Base-by-base conservation (phyloP, 2,329 filamentous ascomycete species). In the Cladophialophora carrionii region DNA sequence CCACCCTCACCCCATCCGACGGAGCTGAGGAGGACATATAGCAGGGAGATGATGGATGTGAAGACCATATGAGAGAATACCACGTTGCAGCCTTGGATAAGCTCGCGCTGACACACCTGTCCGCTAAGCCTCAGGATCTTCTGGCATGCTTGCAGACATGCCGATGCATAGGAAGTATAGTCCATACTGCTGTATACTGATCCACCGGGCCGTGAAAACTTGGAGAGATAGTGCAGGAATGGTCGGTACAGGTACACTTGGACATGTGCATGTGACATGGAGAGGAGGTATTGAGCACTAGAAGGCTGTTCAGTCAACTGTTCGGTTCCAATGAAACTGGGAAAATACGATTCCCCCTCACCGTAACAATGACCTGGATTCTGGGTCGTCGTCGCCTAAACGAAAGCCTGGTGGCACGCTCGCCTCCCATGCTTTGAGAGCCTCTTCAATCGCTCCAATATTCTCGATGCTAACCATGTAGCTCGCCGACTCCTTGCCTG, bases 1-100 rank as follows among this genome's bases (percentile, higher is more conserved):
- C 22, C 46, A 20, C 22, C 22, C 22, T 49, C 46, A 14, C 22
- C 46, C 46, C 46, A 24, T 9, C 46, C 46, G n/a, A 14, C n/a
- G n/a, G 46, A 49, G 22, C 46, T 2, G 22, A 49, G 46, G 22
- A 49, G 46, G 46, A 49, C 46, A 49, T 49, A 49, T 8, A 49
- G 46, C 46, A 49, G 46, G 8, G 46, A 49, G 46, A 49, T 49
- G 46, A 49, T 49, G n/a, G 46, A 49, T n/a, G 46, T 49, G 43
- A 68, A 49, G 69, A 72, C 12, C 69, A 72, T 51, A 72, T 72
- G 71, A 57, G 49, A 37, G 63, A 70, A 32, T 71, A 72, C 51
- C 22, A 60, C 29, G 22, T 49, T 31, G 26, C 57, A 43, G 31
- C 57, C 57, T 41, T 43, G 46, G 48, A 60, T 24, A 29, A 60